phyloP scores from a whole-genome alignment of 2,329 filamentous ascomycete species.

The Epichloe hybrida region DNA sequence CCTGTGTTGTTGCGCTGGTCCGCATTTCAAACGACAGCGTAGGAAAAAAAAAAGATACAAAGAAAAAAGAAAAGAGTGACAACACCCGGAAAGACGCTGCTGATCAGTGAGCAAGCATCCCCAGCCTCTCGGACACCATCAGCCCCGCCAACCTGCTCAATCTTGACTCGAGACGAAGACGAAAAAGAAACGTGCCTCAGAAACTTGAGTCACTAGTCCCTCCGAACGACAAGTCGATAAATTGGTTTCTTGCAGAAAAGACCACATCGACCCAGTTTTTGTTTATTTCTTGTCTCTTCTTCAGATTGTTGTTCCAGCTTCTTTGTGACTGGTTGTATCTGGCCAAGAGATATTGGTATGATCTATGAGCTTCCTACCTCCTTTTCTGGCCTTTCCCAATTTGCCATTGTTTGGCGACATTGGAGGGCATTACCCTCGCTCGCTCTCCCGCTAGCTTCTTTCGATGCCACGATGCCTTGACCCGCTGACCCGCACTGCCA shows the following conservation, averaged over 20 bases:
- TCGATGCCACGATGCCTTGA: background rate
- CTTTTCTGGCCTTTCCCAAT: background rate
- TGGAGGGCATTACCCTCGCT: background rate
- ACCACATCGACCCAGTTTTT: background rate
- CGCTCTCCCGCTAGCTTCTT: background rate
- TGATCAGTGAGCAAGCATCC: background rate
- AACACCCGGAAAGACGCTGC: background rate
- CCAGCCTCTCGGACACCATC: background rate
- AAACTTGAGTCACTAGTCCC: background rate
- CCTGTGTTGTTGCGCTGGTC: background rate
- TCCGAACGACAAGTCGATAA: background rate
- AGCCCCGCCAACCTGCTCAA: background rate
- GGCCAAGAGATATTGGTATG: background rate
- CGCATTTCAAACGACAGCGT: background rate
- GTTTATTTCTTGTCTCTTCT: background rate
- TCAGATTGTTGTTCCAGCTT: background rate
- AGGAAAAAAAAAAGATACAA: too few species aligned
- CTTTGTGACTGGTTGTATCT: background rate
- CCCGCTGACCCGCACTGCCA: background rate
- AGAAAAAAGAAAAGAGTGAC: background rate
- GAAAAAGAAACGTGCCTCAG: background rate
- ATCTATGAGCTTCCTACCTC: background rate
- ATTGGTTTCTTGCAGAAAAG: background rate
- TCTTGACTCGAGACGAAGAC: conserved; percentile 1
- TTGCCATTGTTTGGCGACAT: background rate